These are phyloP conservation scores for Mycena floridula DNA, from an alignment of 768 basidiomycete genomes.

Conservation along the genomic window DNA sequence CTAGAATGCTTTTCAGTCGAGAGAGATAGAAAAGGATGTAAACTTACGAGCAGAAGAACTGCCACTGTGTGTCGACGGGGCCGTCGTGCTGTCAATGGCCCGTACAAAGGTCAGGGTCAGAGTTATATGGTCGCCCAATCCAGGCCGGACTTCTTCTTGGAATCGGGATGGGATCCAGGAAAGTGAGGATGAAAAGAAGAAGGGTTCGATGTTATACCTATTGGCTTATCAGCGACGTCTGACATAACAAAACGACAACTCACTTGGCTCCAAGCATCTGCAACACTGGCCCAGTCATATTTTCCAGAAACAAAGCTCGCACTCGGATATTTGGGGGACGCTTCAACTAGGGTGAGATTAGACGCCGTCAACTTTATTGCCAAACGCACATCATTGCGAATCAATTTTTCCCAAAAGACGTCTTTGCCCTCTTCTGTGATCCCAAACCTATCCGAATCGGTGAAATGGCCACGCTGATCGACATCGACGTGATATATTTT, in stretches of 20 bases:
- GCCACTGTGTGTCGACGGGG: too few species aligned
- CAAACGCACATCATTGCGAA: conserved; percentile 26
- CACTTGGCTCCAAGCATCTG: conserved; percentile 54
- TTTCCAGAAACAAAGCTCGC: conserved; percentile 44
- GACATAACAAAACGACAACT: conserved; percentile 4
- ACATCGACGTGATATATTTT: conserved; percentile 35
- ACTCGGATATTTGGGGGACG: conserved; percentile 32
- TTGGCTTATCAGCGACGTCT: background rate
- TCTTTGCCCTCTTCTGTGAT: conserved; percentile 19
- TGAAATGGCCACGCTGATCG: conserved; percentile 27
- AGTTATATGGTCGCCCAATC: conserved; percentile 41
- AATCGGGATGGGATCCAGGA: conserved; percentile 68
- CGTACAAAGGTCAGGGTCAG: background rate
- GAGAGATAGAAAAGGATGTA: background rate
- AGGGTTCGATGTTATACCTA: conserved; percentile 54
- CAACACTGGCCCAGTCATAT: conserved; percentile 42
- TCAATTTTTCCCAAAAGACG: conserved; percentile 31
- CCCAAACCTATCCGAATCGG: conserved; percentile 17
- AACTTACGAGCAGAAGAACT: too few species aligned
- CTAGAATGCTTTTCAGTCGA: conserved; percentile 13
- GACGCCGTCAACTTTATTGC: background rate
- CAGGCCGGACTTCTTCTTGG: conserved; percentile 37
- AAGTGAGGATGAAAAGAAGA: conserved; percentile 57
- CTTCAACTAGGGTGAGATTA: conserved; percentile 9
- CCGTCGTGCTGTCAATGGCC: too few species aligned